Base-by-base conservation (phyloP, 345 rosid genomes). In the Stellera chamaejasme region DNA sequence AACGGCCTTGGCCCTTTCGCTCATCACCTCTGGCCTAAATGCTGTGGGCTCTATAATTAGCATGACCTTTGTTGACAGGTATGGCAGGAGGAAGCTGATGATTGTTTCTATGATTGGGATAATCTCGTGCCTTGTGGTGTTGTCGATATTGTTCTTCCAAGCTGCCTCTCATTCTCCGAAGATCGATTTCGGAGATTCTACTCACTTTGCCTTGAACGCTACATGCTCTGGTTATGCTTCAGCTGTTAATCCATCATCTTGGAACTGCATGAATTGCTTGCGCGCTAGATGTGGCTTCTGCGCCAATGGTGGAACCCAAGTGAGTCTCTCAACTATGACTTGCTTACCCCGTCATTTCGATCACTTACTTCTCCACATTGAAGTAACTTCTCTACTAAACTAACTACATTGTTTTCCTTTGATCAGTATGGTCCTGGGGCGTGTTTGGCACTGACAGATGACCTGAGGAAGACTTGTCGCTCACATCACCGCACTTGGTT, bases 1-100 rank as follows among this genome's bases (percentile, higher is more conserved):
- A 8, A 81, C 92, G 1, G 90, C 96, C 0, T 27, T 91, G 67
- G 92, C 92, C 0, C 88, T 91, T 50, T 91, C 98, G 26, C 82
- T 91, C 2, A 55, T 88, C 55, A 91, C 98, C 15, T 75, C 95
- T 1, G 92, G 95, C 51, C 79, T 91, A 16, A 91, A 91, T 46
- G 87, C 87, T 0, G 0, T 85, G 0, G 95, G 96, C 23, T 69
- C 98, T 3, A 50, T 91, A 5, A 71, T 80, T 16, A 91, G 98
- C 50, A 81, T 88, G 95, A 27, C 55, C 57, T 80, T 77, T 49
- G 90, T 90, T 5, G 97, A 91, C 54, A 64, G 87, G 51, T 85
- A 75, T 14, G 98, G 98, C 10, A 76, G 98, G 69, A 70, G 87
- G 60, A 81, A 66, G 67, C 27, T 88, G 44, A 82, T 88, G 96